Base-by-base conservation (phyloP, 306 rosid genomes). In the Cicer cuneatum region DNA sequence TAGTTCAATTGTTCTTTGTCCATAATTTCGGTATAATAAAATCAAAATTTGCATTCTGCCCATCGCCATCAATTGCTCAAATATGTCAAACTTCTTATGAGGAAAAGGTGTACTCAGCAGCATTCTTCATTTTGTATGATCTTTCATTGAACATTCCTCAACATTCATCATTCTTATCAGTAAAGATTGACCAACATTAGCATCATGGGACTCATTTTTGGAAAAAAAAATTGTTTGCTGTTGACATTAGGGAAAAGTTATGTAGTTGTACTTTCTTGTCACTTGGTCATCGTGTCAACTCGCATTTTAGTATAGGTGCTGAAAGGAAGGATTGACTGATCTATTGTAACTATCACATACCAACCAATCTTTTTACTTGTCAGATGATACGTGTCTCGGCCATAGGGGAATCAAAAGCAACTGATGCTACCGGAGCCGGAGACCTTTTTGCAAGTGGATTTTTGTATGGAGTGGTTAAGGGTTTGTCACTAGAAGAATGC, bases 371-470 rank as follows among this genome's bases (percentile, higher is more conserved):
- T 8, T 77, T 57, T 18, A 40, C 53, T 53, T 82, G 75, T 40
- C 86, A 95, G 99, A 78, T 80, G 64, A 92, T 86, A 48, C 75
- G 80, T 65, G 96, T 89, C 54, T 89, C 92, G 4, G 97, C 99
- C 60, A 85, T 88, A 60, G 95, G 97, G 72, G 89, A 83, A 84
- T 16, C 89, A 10, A 90, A 82, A 48, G 97, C 96, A 14, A 78
- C 74, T 1, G 99, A 95, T 81, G 93, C 97, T 69, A 95, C 99
- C 0, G 98, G 99, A 84, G 99, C 99, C 43, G 99, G 99, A 7
- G 99, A 95, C 84, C 88, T 90, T 65, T 95, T 95, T 78, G 99
- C 98, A 0, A 84, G 99, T 78, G 99, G 99, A 16, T 95, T 95
- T 79, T 69, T 95, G 85, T 95, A 90, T 12, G 99, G 98, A 46